Evolutionary conservation across 495 filamentous ascomycete genomes (phyloP).

Genomic region (Extremus antarcticus): DNA sequence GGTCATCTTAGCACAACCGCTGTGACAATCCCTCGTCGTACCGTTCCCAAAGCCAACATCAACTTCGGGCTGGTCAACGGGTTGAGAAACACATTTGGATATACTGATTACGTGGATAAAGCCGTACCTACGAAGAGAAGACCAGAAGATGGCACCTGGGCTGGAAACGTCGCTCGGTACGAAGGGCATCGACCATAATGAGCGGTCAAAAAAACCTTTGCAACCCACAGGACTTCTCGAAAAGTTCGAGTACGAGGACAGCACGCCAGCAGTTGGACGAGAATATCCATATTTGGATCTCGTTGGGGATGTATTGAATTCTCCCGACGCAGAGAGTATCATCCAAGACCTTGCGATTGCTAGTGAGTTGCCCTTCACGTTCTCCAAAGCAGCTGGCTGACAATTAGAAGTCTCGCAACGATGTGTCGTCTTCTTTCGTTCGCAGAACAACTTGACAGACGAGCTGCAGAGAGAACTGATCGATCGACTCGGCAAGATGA

Average conservation of each 20-base stretch:
- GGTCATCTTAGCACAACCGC: too few species aligned
- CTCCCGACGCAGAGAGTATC: slow-evolving; percentile 56
- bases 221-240: too few species aligned
- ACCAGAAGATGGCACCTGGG: too few species aligned
- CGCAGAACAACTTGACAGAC: slow-evolving; percentile 52
- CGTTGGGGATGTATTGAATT: slow-evolving; percentile 22
- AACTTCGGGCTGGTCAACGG: too few species aligned
- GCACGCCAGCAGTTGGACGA: slow-evolving; percentile 56
- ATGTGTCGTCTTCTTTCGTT: slow-evolving; percentile 73
- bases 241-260: slow-evolving; percentile 48
- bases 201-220: too few species aligned
- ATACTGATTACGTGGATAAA: too few species aligned
- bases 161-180: too few species aligned
- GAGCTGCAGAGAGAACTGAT: slow-evolving; percentile 60
- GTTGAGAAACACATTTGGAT: too few species aligned
- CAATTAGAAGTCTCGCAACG: slow-evolving; percentile 54
- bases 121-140: too few species aligned
- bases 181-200: too few species aligned
- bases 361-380: slow-evolving; percentile 34
- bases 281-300: slow-evolving; percentile 51
- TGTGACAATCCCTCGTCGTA: too few species aligned
- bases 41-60: too few species aligned
- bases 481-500: slow-evolving; percentile 53
- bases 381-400: neutral
- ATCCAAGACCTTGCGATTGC: slow-evolving; percentile 57